Evolutionary conservation across 192 early-diverging fungal genomes (phyloP), one percentile per base, ranked within the genome.

Genomic region (Rhizoclosmatium sp.): DNA sequence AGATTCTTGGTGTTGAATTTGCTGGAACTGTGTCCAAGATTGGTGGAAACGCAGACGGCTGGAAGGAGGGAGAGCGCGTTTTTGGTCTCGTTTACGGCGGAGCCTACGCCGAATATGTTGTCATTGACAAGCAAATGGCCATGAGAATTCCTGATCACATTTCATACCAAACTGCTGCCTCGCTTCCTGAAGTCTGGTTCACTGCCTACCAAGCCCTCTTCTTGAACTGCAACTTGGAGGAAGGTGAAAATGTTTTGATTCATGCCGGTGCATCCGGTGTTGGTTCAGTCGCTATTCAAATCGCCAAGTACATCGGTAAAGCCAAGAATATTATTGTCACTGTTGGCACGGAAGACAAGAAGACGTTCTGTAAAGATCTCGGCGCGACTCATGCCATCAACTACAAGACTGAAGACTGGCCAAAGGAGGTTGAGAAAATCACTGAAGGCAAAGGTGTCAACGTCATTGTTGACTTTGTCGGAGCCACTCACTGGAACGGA

Each of bases 191-290:
- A 74, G 89, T 88, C 61, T 93, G 91, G 92, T 92, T 92, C 82
- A 95, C 94, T 4, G 94, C 94, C 0, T 93, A 88, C 71, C 93
- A 95, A 78, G 94, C 95, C 1, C 80, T 98, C 31, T 93, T 86
- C 68, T 87, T 93, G 46, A 94, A 93, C 39, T 94, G 92, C 79
- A 90, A 94, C 46, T 90, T 95, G 21, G 91, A 91, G 69, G 54
- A 59, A 1, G 90, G 87, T 45, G 94, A 98, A 73, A 89, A 89
- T 81, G 93, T 95, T 56, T 85, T 98, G 64, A 90, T 96, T 41
- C 96, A 98, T 83, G 96, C 94, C 9, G 96, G 92, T 4, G 96
- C 95, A 16, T 92, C 92, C 46, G 95, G 94, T 56, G 95, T 98
- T 1, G 95, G 96, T 19, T 84, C 93, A 19, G 93, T 92, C 16